These are phyloP conservation scores for Escallonia rubra DNA, from an alignment of 129 eudicot genomes.

Conservation along the genomic window DNA sequence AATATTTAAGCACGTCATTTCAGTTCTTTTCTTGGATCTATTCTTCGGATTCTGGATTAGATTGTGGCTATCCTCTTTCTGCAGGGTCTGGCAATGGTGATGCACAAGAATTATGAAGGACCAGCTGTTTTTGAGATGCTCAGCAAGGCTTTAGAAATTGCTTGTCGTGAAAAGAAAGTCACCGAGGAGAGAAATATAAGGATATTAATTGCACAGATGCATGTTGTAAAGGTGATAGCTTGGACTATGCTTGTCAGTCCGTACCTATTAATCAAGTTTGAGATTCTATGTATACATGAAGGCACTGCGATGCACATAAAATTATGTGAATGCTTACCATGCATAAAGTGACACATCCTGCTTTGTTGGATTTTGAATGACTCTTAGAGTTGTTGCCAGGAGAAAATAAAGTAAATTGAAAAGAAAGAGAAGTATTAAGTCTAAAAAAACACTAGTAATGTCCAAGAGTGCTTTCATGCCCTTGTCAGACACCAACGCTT, in stretches of 20 bases:
- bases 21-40: background rate
- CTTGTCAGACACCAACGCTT: too few relatives aligned
- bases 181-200: constrained; percentile 78
- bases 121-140: constrained; percentile 93
- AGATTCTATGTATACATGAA: background rate
- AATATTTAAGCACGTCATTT: background rate
- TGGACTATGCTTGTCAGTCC: constrained; percentile 2
- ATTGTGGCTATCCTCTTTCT: constrained; percentile 12
- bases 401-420: background rate
- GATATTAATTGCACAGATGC: constrained; percentile 87
- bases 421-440: background rate
- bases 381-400: background rate
- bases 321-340: background rate
- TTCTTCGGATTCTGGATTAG: background rate
- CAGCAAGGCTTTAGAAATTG: constrained; percentile 52
- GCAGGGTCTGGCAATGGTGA: constrained; percentile 96
- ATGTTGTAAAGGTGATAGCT: constrained; percentile 62
- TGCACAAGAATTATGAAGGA: constrained; percentile 92
- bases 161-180: constrained; percentile 58
- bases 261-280: too few relatives aligned
- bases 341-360: background rate
- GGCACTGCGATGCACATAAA: background rate
- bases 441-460: background rate
- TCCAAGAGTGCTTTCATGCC: too few relatives aligned
- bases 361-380: background rate